phyloP scores from a whole-genome alignment of 139 green algal species.

The Spirogloea muscicola region DNA sequence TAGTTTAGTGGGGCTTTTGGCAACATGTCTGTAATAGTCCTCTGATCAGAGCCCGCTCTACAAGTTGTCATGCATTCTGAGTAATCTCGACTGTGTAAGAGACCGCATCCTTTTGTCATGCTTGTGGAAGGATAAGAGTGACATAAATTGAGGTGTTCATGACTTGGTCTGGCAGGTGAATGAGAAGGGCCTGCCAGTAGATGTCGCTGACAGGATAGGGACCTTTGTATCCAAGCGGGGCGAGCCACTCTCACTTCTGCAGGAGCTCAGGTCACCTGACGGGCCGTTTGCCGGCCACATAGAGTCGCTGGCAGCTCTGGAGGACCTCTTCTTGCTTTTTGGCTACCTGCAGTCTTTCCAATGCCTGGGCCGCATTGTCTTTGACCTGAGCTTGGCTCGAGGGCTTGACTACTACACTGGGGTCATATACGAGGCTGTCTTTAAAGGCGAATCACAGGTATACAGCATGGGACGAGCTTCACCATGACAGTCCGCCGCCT shows the following conservation, averaged over 20 bases:
- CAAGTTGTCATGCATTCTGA: no score
- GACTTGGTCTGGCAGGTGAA: conserved; percentile 60
- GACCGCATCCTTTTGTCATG: no score
- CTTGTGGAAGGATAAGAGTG: no score
- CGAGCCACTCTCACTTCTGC: conserved; percentile 68
- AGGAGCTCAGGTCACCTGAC: conserved; percentile 50
- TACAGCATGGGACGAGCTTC: no score
- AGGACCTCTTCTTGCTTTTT: conserved; percentile 77
- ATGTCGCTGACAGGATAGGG: conserved; percentile 62
- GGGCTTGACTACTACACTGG: conserved; percentile 97
- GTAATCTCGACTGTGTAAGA: no score
- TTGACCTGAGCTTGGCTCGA: conserved; percentile 63
- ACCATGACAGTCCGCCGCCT: no score
- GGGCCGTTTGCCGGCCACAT: conserved; percentile 43
- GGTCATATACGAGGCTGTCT: conserved; percentile 94
- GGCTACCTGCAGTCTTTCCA: conserved; percentile 64
- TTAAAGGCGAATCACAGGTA: conserved; percentile 70
- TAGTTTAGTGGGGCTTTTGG: no score
- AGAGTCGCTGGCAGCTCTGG: conserved; percentile 62
- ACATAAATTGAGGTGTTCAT: no score
- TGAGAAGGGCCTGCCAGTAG: conserved; percentile 77
- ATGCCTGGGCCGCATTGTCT: conserved; percentile 22
- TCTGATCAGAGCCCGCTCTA: no score
- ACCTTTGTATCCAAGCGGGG: conserved; percentile 74
- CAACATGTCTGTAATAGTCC: no score